A percentile compares a stretch with the other conserved stretches of the same genome.
phyloP scores from a whole-genome alignment of 2,329 filamentous ascomycete species.

The Colletotrichum sidae region DNA sequence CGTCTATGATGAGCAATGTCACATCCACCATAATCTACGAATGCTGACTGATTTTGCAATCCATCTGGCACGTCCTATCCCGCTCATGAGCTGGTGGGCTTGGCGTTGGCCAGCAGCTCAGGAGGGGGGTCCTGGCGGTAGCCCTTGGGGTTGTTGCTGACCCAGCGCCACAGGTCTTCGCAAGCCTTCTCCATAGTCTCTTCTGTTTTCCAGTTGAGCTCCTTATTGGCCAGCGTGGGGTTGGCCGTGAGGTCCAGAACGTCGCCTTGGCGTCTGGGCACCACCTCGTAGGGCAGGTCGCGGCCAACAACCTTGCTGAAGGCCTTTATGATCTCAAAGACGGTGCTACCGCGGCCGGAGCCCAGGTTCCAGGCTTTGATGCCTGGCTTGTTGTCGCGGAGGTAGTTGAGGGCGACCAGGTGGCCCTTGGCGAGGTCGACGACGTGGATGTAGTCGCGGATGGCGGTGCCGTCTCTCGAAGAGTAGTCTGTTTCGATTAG shows the following conservation, averaged over 20 bases:
- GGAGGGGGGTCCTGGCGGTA: constrained; percentile 93
- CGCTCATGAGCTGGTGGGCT: constrained; percentile 46
- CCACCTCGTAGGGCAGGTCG: constrained; percentile 88
- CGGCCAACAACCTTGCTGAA: constrained; percentile 90
- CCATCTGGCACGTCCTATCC: background rate
- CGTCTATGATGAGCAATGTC: constrained; percentile 18
- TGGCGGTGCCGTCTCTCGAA: constrained; percentile 91
- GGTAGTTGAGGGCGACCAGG: constrained; percentile 89
- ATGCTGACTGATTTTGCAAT: constrained; percentile 1
- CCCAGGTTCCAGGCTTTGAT: constrained; percentile 97
- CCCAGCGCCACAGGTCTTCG: constrained; percentile 96
- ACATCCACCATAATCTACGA: background rate
- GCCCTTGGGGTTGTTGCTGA: constrained; percentile 94
- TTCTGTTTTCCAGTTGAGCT: constrained; percentile 93
- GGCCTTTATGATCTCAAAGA: constrained; percentile 97
- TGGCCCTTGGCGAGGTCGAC: constrained; percentile 90
- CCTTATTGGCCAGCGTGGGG: constrained; percentile 85
- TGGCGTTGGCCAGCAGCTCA: constrained; percentile 76
- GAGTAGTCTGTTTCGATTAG: constrained; percentile 76
- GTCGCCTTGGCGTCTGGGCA: constrained; percentile 84
- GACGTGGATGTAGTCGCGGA: constrained; percentile 98
- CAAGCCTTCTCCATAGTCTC: constrained; percentile 93
- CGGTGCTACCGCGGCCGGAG: constrained; percentile 92
- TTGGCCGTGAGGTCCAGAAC: constrained; percentile 96
- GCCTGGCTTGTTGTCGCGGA: constrained; percentile 85